These are phyloP conservation scores for Nemania serpens DNA, from an alignment of 2,329 filamentous ascomycete species.

Conservation along the genomic window DNA sequence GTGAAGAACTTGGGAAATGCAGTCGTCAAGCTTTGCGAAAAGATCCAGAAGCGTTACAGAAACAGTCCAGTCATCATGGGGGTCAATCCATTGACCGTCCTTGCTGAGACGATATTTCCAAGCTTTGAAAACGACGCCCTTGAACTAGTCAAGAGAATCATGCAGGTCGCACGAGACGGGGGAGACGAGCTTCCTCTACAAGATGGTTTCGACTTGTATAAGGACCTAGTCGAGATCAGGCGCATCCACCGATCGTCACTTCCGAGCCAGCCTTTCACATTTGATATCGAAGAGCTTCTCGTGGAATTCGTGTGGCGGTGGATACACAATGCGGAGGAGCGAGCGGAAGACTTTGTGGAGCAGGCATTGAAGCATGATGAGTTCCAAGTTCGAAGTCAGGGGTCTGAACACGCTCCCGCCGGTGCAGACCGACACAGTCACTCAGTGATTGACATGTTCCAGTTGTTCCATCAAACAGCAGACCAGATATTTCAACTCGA, in stretches of 20 bases:
- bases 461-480: constrained; percentile 88
- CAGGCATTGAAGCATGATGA: constrained; percentile 88
- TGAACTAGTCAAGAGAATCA: constrained; percentile 80
- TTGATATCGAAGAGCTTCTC: constrained; percentile 83
- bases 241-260: constrained; percentile 77
- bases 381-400: constrained; percentile 75
- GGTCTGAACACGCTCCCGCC: constrained; percentile 64
- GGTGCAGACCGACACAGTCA: constrained; percentile 91
- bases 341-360: constrained; percentile 82
- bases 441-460: constrained; percentile 91
- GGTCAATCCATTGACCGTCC: constrained; percentile 64
- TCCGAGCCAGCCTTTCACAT: constrained; percentile 76
- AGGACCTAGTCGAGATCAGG: constrained; percentile 82
- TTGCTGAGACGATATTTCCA: constrained; percentile 84
- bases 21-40: constrained; percentile 82
- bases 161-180: constrained; percentile 71
- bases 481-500: constrained; percentile 84
- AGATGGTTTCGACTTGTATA: constrained; percentile 94
- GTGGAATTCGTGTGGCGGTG: constrained; percentile 96
- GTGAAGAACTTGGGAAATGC: constrained; percentile 87
- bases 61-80: constrained; percentile 89
- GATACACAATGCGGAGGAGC: constrained; percentile 80
- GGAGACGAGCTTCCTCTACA: constrained; percentile 81
- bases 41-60: constrained; percentile 89
- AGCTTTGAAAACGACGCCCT: constrained; percentile 88